Conservation (phyloP, 2,329 filamentous ascomycete species). For the Ambrosiella cleistominuta region DNA sequence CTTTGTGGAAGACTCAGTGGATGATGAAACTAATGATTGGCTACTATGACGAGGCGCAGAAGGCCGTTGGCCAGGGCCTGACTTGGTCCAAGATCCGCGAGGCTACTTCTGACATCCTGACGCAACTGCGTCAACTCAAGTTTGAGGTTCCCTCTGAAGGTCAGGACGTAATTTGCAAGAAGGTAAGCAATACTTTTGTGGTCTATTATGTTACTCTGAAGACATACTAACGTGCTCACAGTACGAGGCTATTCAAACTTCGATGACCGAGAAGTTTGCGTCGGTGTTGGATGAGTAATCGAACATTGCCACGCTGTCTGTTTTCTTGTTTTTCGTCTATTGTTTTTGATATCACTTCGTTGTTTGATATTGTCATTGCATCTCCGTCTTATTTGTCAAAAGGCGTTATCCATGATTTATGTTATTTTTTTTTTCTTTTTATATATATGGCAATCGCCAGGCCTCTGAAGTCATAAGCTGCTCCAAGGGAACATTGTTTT, state of each 20-base stretch:
- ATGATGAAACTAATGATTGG: conserved; percentile 99
- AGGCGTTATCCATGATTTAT: background rate
- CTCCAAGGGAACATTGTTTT: no score
- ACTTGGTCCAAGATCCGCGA: conserved; percentile 88
- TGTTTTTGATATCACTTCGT: background rate
- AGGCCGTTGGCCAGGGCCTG: conserved; percentile 80
- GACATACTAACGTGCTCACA: conserved; percentile 28
- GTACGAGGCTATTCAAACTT: conserved; percentile 84
- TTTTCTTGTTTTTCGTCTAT: conserved; percentile 2
- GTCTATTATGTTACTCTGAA: background rate
- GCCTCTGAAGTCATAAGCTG: no score
- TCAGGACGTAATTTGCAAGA: conserved; percentile 64
- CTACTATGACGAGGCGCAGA: conserved; percentile 94
- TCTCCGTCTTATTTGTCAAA: background rate
- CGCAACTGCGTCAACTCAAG: conserved; percentile 76
- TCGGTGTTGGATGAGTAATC: conserved; percentile 82
- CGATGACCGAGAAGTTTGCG: conserved; percentile 95
- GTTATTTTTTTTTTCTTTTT: background rate
- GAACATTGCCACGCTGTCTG: background rate
- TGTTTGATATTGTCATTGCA: conserved; percentile 1
- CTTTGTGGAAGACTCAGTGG: conserved; percentile 98
- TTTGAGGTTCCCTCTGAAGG: conserved; percentile 85
- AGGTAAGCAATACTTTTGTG: conserved; percentile 32
- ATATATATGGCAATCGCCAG: no score
- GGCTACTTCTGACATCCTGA: conserved; percentile 72